Conservation (phyloP, 2,329 filamentous ascomycete species). For the Claviceps humidiphila region DNA sequence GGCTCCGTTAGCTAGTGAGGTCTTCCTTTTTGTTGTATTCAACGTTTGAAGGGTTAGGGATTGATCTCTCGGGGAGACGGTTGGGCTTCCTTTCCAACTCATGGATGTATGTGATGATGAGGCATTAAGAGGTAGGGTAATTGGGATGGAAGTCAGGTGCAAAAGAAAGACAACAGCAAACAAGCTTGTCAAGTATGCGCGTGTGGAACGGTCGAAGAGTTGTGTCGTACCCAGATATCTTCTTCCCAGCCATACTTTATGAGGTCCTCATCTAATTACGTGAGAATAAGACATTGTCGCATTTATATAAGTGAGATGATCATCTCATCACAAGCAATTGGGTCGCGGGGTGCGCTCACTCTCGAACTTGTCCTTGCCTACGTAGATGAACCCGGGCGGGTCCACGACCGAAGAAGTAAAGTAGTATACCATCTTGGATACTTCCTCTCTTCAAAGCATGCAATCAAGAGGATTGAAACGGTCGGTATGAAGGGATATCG, state of each 20-base stretch:
- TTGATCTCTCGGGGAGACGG: too few species aligned
- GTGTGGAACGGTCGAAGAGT: not conserved
- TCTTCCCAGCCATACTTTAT: conserved; percentile 91
- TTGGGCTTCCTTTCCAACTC: too few species aligned
- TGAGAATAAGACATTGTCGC: not conserved
- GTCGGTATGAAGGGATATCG: too few species aligned
- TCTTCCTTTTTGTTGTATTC: not conserved
- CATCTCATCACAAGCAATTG: not conserved
- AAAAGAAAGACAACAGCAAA: not conserved
- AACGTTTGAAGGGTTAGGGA: too few species aligned
- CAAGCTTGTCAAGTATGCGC: not conserved
- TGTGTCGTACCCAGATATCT: conserved; percentile 56
- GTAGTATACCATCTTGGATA: conserved; percentile 78
- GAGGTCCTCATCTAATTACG: conserved; percentile 70
- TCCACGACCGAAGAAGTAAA: conserved; percentile 77
- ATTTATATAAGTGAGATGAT: not conserved
- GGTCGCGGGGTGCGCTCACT: conserved; percentile 47
- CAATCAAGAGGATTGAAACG: too few species aligned
- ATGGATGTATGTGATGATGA: too few species aligned
- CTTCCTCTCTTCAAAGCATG: too few species aligned
- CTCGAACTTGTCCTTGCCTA: conserved; percentile 98
- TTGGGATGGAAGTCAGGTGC: too few species aligned
- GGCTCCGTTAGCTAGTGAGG: not conserved
- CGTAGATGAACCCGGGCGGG: conserved; percentile 79
- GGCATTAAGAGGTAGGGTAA: too few species aligned